A percentile compares a stretch with the other conserved stretches of the same genome.
These are phyloP conservation scores for Corymbia maculata DNA, from an alignment of 345 rosid genomes.

Conservation along the genomic window DNA sequence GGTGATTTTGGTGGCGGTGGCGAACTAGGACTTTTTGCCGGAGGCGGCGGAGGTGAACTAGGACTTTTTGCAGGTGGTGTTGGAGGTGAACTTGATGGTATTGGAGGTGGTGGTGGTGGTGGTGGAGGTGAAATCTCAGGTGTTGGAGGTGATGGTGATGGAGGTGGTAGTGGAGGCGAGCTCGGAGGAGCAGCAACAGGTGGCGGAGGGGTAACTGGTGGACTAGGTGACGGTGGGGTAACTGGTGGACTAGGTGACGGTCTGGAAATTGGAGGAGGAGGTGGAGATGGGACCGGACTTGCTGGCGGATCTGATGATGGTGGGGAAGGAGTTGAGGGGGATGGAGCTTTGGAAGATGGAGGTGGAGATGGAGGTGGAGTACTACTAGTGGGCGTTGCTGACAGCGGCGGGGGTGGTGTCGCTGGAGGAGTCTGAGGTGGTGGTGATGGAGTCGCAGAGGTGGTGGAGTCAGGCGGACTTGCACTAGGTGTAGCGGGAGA, in stretches of 20 bases:
- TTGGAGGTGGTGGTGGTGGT: slow-evolving; percentile 10
- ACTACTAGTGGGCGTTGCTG: background rate
- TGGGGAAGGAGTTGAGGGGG: background rate
- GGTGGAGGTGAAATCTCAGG: background rate
- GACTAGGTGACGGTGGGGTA: background rate
- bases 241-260: background rate
- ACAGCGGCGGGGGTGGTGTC: background rate
- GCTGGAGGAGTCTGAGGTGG: slow-evolving; percentile 15
- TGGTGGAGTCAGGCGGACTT: slow-evolving; percentile 18
- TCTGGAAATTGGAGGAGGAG: slow-evolving; percentile 7
- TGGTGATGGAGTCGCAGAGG: slow-evolving; percentile 18
- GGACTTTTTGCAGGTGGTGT: slow-evolving; percentile 8
- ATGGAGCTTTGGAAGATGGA: background rate
- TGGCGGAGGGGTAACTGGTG: slow-evolving; percentile 11
- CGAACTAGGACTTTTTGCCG: slow-evolving; percentile 15
- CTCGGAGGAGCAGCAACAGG: background rate
- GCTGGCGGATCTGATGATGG: background rate
- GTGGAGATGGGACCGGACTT: background rate
- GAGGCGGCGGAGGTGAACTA: slow-evolving; percentile 8
- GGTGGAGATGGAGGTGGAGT: background rate
- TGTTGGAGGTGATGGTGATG: background rate
- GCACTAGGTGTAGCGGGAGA: slow-evolving; percentile 15
- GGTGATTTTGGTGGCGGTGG: slow-evolving; percentile 16
- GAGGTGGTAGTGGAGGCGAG: background rate
- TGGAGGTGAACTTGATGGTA: background rate